Percentiles rank a stretch among this genome's conserved stretches.
Evolutionary conservation across 192 early-diverging fungal species (phyloP).

Genomic region (Helicostylum pulchrum): DNA sequence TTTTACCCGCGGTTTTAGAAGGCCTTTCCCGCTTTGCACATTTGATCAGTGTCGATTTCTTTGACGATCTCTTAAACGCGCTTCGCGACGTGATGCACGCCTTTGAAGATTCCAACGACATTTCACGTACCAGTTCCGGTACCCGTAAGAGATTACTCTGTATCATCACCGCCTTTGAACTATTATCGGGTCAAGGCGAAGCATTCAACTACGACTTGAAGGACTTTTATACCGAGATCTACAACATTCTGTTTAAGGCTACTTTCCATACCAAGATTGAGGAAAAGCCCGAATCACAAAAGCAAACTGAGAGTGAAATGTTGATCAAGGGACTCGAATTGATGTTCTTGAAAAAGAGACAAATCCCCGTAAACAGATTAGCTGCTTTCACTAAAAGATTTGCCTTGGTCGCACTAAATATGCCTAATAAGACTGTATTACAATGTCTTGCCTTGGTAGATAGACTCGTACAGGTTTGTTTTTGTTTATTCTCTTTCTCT

Average conservation of each 20-base stretch:
- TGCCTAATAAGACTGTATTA: conserved; percentile 71
- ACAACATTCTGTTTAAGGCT: conserved; percentile 70
- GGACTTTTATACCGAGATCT: conserved; percentile 88
- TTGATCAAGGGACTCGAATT: conserved; percentile 80
- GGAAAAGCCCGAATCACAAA: conserved; percentile 37
- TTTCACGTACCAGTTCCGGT: conserved; percentile 38
- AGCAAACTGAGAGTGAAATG: conserved; percentile 75
- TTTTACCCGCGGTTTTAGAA: conserved; percentile 75
- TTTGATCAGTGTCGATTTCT: conserved; percentile 95
- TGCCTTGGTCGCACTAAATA: conserved; percentile 63
- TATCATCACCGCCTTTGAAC: conserved; percentile 83
- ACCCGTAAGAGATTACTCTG: conserved; percentile 80
- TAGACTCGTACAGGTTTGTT: conserved; percentile 55
- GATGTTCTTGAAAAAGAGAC: conserved; percentile 76
- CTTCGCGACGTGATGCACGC: conserved; percentile 76
- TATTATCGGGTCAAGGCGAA: conserved; percentile 90
- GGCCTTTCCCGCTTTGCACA: conserved; percentile 86
- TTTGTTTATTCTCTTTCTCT: not conserved
- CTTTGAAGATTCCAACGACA: conserved; percentile 47
- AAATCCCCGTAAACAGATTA: conserved; percentile 74
- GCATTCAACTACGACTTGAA: conserved; percentile 88
- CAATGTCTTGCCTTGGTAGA: conserved; percentile 65
- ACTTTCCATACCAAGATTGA: conserved; percentile 65
- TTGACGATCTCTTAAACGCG: conserved; percentile 80
- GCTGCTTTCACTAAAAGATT: conserved; percentile 91